Evolutionary conservation across 768 basidiomycete species (phyloP).

Genomic region (Boletus rex-veris): DNA sequence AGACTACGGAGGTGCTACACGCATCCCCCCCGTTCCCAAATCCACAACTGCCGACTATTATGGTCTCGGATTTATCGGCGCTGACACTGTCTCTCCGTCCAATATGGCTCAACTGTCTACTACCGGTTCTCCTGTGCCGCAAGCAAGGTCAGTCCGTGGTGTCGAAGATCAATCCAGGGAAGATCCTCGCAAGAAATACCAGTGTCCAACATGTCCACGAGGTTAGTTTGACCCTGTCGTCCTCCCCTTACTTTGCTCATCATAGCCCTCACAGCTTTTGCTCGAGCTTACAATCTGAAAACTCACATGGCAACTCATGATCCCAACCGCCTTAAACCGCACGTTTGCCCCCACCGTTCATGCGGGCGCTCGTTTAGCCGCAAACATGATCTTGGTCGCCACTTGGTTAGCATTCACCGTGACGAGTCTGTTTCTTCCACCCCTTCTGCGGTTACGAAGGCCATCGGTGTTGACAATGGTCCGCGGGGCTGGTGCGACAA

Average conservation of each 20-base stretch:
- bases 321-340: slow-evolving; percentile 85
- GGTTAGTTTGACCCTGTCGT: slow-evolving; percentile 38
- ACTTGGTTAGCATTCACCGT: slow-evolving; percentile 82
- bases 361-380: slow-evolving; percentile 92
- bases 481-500: slow-evolving; percentile 66
- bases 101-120: slow-evolving; percentile 50
- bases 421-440: slow-evolving; percentile 53
- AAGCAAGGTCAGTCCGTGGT: slow-evolving; percentile 35
- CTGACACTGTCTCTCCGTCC: slow-evolving; percentile 52
- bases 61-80: slow-evolving; percentile 29
- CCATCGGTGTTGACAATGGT: slow-evolving; percentile 69
- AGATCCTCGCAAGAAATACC: slow-evolving; percentile 77
- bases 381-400: slow-evolving; percentile 90
- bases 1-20: slow-evolving; percentile 58
- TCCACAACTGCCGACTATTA: slow-evolving; percentile 50
- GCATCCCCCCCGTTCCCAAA: slow-evolving; percentile 46
- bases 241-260: slow-evolving; percentile 3
- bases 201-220: slow-evolving; percentile 70
- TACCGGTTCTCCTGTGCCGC: slow-evolving; percentile 40
- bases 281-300: slow-evolving; percentile 91
- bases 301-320: slow-evolving; percentile 95
- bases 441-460: slow-evolving; percentile 37
- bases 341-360: slow-evolving; percentile 78
- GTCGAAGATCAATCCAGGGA: slow-evolving; percentile 45
- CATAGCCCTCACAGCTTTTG: slow-evolving; percentile 58